Evolutionary conservation across 164 flowering plant genomes (phyloP).

Genomic region (Aristolochia californica): DNA sequence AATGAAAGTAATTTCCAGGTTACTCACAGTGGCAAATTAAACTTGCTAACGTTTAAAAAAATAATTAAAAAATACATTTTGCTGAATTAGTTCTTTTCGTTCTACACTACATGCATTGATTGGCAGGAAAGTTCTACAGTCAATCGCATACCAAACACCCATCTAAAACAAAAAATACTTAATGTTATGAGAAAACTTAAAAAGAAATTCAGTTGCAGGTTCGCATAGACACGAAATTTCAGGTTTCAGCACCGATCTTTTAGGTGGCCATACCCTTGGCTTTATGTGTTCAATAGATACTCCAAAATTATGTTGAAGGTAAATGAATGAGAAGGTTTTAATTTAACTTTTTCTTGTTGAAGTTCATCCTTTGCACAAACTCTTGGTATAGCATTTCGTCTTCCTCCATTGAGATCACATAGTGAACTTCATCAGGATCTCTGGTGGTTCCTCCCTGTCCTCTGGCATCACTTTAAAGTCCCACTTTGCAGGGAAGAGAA

Average conservation of each 20-base stretch:
- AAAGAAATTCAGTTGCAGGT: too few species aligned
- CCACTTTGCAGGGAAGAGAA: slow-evolving; percentile 77
- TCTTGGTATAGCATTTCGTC: slow-evolving; percentile 79
- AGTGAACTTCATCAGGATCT: slow-evolving; percentile 88
- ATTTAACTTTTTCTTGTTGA: slow-evolving; percentile 58
- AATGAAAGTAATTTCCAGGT: neutral
- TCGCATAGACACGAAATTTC: too few species aligned
- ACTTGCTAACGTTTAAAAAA: neutral
- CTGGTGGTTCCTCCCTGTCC: slow-evolving; percentile 87
- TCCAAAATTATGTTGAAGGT: neutral
- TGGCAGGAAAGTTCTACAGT: too few species aligned
- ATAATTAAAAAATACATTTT: neutral
- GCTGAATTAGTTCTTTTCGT: too few species aligned
- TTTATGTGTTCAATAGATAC: neutral
- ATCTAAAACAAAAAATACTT: too few species aligned
- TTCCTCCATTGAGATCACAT: slow-evolving; percentile 81
- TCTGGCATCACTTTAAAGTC: slow-evolving; percentile 97
- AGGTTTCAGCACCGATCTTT: too few species aligned
- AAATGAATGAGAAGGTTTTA: neutral
- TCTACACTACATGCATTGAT: too few species aligned
- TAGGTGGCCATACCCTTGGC: too few species aligned
- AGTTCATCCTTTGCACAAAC: slow-evolving; percentile 65
- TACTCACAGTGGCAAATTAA: neutral
- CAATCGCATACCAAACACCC: too few species aligned
- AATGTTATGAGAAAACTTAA: too few species aligned